Conservation (phyloP, 2,329 filamentous ascomycete species). For the Penicillium italicum region DNA sequence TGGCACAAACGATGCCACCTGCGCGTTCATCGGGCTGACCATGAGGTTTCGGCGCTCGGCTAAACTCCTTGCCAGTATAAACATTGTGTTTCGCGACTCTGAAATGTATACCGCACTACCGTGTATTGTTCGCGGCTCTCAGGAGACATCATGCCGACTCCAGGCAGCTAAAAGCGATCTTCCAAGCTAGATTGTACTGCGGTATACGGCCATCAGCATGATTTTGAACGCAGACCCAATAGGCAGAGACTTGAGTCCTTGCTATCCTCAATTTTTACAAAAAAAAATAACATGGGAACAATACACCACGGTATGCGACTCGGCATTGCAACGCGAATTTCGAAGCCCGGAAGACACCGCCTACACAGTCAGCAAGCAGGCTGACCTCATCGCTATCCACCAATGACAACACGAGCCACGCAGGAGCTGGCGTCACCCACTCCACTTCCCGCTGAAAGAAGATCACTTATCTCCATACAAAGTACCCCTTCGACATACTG, state of each 20-base stretch:
- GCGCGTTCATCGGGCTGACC: background rate
- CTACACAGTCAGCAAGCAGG: constrained; percentile 6
- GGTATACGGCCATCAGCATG: constrained; percentile 21
- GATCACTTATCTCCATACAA: constrained; percentile 9
- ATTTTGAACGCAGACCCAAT: constrained; percentile 44
- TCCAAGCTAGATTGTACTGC: background rate
- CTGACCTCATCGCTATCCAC: background rate
- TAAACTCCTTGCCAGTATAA: background rate
- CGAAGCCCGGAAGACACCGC: background rate
- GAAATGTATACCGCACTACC: background rate
- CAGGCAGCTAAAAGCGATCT: background rate
- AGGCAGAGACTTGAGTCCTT: constrained; percentile 34
- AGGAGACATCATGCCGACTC: background rate
- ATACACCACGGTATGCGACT: background rate
- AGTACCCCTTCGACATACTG: background rate
- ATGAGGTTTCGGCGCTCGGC: background rate
- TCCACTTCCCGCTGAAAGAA: constrained; percentile 8
- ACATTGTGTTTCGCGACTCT: background rate
- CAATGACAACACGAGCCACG: constrained; percentile 5
- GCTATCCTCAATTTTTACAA: constrained; percentile 30
- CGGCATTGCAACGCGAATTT: background rate
- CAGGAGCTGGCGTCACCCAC: constrained; percentile 11
- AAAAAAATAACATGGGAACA: background rate
- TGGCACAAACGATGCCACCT: no score
- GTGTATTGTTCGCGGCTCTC: background rate